Base-by-base conservation (phyloP, 2,329 filamentous ascomycete species). In the Ophiognomonia clavigignenti-juglandacearum region DNA sequence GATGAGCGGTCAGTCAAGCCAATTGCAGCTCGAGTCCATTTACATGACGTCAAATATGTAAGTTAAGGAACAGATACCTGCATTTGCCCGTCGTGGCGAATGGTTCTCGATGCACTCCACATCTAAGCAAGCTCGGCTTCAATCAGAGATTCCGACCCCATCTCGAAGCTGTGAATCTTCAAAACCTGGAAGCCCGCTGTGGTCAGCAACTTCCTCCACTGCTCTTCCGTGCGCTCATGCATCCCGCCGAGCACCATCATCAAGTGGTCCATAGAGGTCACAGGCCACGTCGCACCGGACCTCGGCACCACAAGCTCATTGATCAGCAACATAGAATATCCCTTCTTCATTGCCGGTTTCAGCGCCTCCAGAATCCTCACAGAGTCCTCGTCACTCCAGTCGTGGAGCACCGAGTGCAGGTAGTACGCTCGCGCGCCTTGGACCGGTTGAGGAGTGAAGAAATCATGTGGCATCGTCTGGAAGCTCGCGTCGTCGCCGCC, bases 361-460 rank as follows among this genome's bases (percentile, higher is more conserved):
- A 57, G 47, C n/a, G 52, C 40, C 18, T 40, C 37, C 3, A 41
- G 37, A 6, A 46, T 41, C 14, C 32, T 29, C 22, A 39, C 22
- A n/a, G 24, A 38, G 19, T 26, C 37, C 13, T 35, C 29, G 14
- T 46, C 59, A 19, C 58, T 54, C 56, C 60, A 64, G 51, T 66
- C 60, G 45, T 67, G 62, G 24, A 67, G 44, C 4, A 65, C 59
- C 10, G 58, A 56, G 35, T 62, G 52, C 18, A 40, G 24, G 20
- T 39, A 46, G 44, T 46, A 46, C 8, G 56, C 61, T 6, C 61
- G 61, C 0, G 69, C 70, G 4, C 65, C 68, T 26, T 59, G 62
- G 5, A 73, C 52, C 0, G 66, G 67, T 42, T 72, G 68, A 11
- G 62, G 59, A 0, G 60, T 62, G 44, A 70, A 67, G 49, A 69